These are phyloP conservation scores for Lipomyces lipofer DNA, from an alignment of 805 yeast genomes.

Conservation along the genomic window DNA sequence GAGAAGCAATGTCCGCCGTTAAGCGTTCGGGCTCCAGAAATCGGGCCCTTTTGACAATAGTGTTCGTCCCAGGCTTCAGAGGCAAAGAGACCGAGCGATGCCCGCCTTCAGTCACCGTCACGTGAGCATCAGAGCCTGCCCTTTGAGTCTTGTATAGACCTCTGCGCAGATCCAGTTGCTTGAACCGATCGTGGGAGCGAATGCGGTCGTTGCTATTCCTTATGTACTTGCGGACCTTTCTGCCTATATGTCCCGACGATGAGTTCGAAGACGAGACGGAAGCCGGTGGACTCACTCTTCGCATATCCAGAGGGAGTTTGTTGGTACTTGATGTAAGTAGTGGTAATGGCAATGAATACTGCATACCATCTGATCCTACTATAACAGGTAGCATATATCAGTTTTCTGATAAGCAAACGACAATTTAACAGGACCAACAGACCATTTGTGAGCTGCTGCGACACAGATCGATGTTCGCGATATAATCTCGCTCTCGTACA, in stretches of 20 bases:
- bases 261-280: neutral
- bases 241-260: constrained; percentile 1
- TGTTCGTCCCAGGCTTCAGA: neutral
- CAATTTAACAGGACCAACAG: neutral
- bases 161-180: neutral
- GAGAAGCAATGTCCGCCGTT: too few species aligned
- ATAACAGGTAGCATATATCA: too few species aligned
- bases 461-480: constrained; percentile 1
- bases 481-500: constrained; percentile 1
- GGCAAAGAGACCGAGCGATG: neutral
- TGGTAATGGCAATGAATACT: too few species aligned
- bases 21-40: neutral
- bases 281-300: too few species aligned
- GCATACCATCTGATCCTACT: too few species aligned
- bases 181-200: neutral
- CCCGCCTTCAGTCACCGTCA: too few species aligned
- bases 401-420: too few species aligned
- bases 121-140: too few species aligned
- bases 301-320: too few species aligned
- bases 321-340: too few species aligned
- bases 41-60: neutral
- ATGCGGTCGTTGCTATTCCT: neutral
- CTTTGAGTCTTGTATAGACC: neutral
- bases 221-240: neutral
- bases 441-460: neutral